Base-by-base conservation (phyloP, 805 yeast species). In the Schwanniomyces occidentalis region DNA sequence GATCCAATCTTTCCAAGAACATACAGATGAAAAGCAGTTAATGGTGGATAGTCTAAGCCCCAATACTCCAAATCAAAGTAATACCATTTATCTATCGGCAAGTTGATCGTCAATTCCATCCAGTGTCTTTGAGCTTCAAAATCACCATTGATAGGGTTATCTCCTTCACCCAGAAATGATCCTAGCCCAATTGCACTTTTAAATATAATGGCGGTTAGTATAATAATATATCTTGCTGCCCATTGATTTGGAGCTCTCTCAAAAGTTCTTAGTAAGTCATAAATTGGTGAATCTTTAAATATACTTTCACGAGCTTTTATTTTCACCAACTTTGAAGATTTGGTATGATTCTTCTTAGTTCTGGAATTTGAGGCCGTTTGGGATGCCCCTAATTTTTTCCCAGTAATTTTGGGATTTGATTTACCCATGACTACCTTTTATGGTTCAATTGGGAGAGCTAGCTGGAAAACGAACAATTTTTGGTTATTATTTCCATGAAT, bases 81-180 rank as follows among this genome's bases (percentile, higher is more conserved):
- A 54, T 93, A 93, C 99, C 99, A 93, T 42, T 83, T 48, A 0
- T 65, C 58, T 1, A 87, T 59, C 0, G 96, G 93, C 31, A 90
- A 57, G 47, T 80, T 78, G 24, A 71, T 78, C 0, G 98, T 91
- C 34, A 91, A 69, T 56, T 93, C 99, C 76, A 93, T 73, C 99
- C 99, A 93, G 58, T 91, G 99, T 46, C 99, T 75, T 58, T 93
- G 99, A 0, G 98, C 98, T 58, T 93, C 99, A 52, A 93, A 91
- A 56, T 93, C 99, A 5, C 99, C 99, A 65, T 69, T 80, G 77
- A 87, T 77, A 4, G 98, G 98, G 6, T 85, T 79, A 2, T 70
- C 64, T 6, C 63, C 62, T 41, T 59, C 56, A 0, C 99, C 99
- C 15, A 95, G 87, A 53, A 78, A 90, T 4, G 88, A 74, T 1